A percentile compares a stretch with the other conserved stretches of the same genome.
Evolutionary conservation across 805 yeast genomes (phyloP).

Genomic region (Candida anglica): DNA sequence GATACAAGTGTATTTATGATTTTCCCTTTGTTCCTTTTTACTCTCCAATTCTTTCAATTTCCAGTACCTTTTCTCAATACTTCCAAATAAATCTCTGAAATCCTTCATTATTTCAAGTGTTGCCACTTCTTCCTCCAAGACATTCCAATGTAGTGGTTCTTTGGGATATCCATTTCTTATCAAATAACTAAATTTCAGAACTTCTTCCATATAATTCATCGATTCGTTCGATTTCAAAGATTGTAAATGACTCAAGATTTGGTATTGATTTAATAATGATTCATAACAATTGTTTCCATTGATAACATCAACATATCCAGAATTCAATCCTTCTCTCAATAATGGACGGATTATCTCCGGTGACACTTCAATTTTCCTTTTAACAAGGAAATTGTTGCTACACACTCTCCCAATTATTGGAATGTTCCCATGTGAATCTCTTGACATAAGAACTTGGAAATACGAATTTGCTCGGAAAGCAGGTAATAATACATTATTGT

Average conservation of each 20-base stretch:
- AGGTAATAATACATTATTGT: conserved; percentile 33
- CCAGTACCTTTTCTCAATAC: conserved; percentile 17
- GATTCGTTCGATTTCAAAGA: neutral
- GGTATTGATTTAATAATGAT: conserved; percentile 33
- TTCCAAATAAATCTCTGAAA: conserved; percentile 11
- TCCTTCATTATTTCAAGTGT: conserved; percentile 12
- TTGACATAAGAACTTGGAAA: conserved; percentile 32
- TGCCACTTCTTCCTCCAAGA: conserved; percentile 11
- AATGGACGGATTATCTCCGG: conserved; percentile 10
- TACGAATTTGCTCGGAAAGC: conserved; percentile 30
- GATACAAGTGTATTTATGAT: neutral
- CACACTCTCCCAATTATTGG: conserved; percentile 29
- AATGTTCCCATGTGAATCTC: conserved; percentile 31
- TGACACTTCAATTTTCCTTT: conserved; percentile 10
- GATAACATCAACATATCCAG: conserved; percentile 25
- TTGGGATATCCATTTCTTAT: conserved; percentile 30
- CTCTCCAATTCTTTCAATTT: conserved; percentile 19
- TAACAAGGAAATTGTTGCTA: conserved; percentile 28
- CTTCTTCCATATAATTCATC: neutral
- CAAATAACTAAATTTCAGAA: conserved; percentile 18
- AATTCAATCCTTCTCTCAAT: conserved; percentile 17
- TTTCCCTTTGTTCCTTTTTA: conserved; percentile 1
- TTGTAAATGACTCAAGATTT: conserved; percentile 21
- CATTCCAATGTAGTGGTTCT: conserved; percentile 21
- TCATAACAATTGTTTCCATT: conserved; percentile 20